Base-by-base conservation (phyloP, 805 yeast genomes). In the Ogataea pignaliae region DNA sequence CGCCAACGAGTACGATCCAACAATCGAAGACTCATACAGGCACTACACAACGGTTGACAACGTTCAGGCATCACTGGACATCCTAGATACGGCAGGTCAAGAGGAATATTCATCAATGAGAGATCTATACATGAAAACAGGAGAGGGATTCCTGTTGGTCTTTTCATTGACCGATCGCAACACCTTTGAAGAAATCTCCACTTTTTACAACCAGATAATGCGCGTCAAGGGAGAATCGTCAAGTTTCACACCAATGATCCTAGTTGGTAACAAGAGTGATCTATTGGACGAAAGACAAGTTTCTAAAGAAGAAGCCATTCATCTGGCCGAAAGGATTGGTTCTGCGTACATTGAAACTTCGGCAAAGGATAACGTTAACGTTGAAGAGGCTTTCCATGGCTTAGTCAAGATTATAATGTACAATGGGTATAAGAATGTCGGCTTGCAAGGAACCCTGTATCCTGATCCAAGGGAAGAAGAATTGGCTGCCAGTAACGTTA, bases 1-100 rank as follows among this genome's bases (percentile, higher is more conserved):
- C 61, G 96, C 91, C 29, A 97, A 90, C 64, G 99, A 93, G 64
- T 93, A 93, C 60, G 99, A 93, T 68, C 99, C 99, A 10, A 93
- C 99, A 10, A 93, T 93, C 60, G 99, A 93, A 68, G 93, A 85
- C 59, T 83, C 90, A 0, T 86, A 85, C 65, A 77, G 97, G 54
- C 93, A 93, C 61, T 91, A 86, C 57, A 85, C 93, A 58, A 81
- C 78, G 26, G 81, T 93, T 34, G 96, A 90, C 62, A 80, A 79
- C 46, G 87, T 83, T 60, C 85, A 81, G 32, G 82, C 87, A 1
- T 73, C 86, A 18, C 68, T 85, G 50, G 99, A 93, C 64, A 89
- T 93, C 35, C 76, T 93, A 59, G 99, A 93, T 66, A 93, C 99
- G 16, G 99, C 99, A 2, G 99, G 99, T 35, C 97, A 90, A 72